Evolutionary conservation across 768 basidiomycete species (phyloP), one percentile per base, ranked within the genome.

Genomic region (Baorangia bicolor): DNA sequence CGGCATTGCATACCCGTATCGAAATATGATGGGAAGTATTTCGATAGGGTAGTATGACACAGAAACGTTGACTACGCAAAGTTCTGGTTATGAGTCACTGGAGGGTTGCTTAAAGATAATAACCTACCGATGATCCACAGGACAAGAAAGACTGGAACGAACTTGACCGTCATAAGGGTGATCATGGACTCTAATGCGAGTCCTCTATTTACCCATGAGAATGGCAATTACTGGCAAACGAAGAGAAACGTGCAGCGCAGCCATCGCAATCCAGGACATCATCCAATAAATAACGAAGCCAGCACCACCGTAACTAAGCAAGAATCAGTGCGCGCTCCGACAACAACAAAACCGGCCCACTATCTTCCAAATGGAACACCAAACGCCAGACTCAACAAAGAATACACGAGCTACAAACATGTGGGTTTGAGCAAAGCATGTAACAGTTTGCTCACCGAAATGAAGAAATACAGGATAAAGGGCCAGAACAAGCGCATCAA

Each of bases 241-340:
- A 30, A 5, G 27, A 51, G 34, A 40, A 34, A 71, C 81, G n/a
- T 67, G 78, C 82, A 83, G 70, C 1, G 84, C 75, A 9, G 77
- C 65, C 85, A 87, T 87, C 37, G 75, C 79, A 35, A 74, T 38
- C 74, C 77, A 87, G 54, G 80, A 81, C 56, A 85, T 70, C 82
- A 85, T 84, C 86, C 87, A 88, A 63, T 82, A 87, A 27, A 87
- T 71, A 33, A 86, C 57, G 59, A 87, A 84, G 0, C 86, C 86
- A 0, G 69, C 67, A 18, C 80, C 81, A 11, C 81, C 81, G 47
- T 78, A 83, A 52, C 80, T 76, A 47, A 20, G 7, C 5, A 28
- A 31, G 14, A 35, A 23, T 63, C 7, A 48, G 47, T 39, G 31
- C n/a, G 5, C 20, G 31, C 13, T 12, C 25, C 30, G 38, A 33